Base-by-base conservation (phyloP, 441 rosid species). In the Capsella rubella region DNA sequence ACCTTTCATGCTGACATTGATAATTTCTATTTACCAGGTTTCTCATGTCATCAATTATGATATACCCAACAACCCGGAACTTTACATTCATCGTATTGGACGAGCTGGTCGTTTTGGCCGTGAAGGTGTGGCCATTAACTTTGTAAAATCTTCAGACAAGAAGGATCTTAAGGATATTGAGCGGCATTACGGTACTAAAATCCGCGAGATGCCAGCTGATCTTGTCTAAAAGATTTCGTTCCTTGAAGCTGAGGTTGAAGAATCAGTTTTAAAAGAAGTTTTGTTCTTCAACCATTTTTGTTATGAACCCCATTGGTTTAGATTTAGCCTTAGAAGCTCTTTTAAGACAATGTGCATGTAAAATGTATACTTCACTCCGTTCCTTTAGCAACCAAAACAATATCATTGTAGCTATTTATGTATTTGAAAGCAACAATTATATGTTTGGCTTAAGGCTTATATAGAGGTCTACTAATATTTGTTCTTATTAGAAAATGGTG, bases 31-130 rank as follows among this genome's bases (percentile, higher is more conserved):
- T 50, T 54, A 1, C 14, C 54, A 89, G 97, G 97, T 94, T 27
- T 94, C 98, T 50, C 79, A 91, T 73, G 98, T 94, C 62, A 87
- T 94, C n/a, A 94, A 94, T 72, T 94, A 94, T 74, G 98, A 94
- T 81, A 80, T 94, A 49, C 98, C 98, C 1, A 91, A 87, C 71
- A 91, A 87, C 79, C 91, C 96, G 69, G 98, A 94, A 82, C 96
- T 94, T 32, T 94, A 94, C 81, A 91, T 94, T 65, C 98, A 94
- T 57, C 86, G 97, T 64, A 94, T 91, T 73, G 98, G 98, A 66
- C 87, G 98, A 50, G 88, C 98, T n/a, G 98, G 98, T 65, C 95
- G 98, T 34, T 94, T 94, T 79, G 98, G 98, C 53, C 89, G 98
- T 54, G 91, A 92, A 81, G 97, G 99, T 79, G 95, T 95, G 62